Conservation (phyloP, 2,329 filamentous ascomycete genomes). For the Fusarium zealandicum region DNA sequence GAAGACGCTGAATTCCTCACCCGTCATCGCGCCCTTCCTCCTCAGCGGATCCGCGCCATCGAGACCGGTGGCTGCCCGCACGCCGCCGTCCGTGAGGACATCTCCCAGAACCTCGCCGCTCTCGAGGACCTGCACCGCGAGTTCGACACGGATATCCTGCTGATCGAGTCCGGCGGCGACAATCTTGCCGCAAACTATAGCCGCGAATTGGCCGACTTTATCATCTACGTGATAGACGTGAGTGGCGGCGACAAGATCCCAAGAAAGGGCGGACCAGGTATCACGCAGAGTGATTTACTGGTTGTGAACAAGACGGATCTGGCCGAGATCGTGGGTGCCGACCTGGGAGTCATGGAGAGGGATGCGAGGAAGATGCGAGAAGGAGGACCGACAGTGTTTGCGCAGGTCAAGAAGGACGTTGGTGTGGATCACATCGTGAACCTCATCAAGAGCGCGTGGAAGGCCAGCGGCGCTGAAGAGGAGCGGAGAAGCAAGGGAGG, state of each 20-base stretch:
- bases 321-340: slow-evolving; percentile 87
- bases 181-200: slow-evolving; percentile 98
- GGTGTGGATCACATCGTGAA: slow-evolving; percentile 87
- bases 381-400: slow-evolving; percentile 93
- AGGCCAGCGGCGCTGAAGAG: slow-evolving; percentile 80
- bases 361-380: slow-evolving; percentile 95
- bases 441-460: slow-evolving; percentile 91
- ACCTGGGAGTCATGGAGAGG: slow-evolving; percentile 91
- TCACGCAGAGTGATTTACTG: slow-evolving; percentile 92
- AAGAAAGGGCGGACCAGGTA: slow-evolving; percentile 92
- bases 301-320: slow-evolving; percentile 98
- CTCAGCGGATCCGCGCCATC: slow-evolving; percentile 88
- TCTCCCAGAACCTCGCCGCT: slow-evolving; percentile 89
- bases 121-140: slow-evolving; percentile 85
- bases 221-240: slow-evolving; percentile 98
- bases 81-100: slow-evolving; percentile 96
- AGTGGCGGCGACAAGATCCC: slow-evolving; percentile 96
- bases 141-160: slow-evolving; percentile 81
- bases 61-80: slow-evolving; percentile 98
- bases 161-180: slow-evolving; percentile 96
- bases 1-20: slow-evolving; percentile 99
- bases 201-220: slow-evolving; percentile 93
- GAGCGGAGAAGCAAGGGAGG: slow-evolving; percentile 62
- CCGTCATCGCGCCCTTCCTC: slow-evolving; percentile 80
- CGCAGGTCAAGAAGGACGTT: slow-evolving; percentile 92